These are phyloP conservation scores for Hordeum marinum DNA, from an alignment of 176 grass and related monocot genomes.

Conservation along the genomic window DNA sequence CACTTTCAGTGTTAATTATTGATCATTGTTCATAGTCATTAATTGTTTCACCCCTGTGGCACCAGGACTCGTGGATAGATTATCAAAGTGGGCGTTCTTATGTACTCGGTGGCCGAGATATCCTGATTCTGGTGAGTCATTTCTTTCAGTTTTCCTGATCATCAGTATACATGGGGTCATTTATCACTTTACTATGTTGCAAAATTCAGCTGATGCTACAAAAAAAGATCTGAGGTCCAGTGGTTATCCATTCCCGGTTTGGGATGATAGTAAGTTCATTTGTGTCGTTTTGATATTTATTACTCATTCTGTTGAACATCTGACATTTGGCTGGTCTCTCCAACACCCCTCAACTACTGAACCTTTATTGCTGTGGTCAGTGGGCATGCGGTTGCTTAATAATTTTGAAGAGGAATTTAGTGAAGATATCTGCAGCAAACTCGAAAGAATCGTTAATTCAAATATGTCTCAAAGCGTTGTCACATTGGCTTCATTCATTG, in stretches of 20 bases:
- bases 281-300: neutral
- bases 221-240: neutral
- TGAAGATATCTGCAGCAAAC: neutral
- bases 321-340: neutral
- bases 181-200: neutral
- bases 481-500: constrained; percentile 3
- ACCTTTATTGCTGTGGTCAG: neutral
- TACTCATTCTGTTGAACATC: neutral
- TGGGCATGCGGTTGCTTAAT: neutral
- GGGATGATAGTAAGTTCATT: neutral
- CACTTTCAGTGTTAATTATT: neutral
- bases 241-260: neutral
- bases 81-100: neutral
- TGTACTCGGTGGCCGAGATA: neutral
- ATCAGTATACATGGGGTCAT: neutral
- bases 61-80: neutral
- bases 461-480: neutral
- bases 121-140: neutral
- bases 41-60: neutral
- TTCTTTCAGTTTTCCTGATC: neutral
- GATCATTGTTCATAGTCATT: neutral
- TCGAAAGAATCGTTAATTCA: neutral
- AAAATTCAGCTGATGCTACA: neutral
- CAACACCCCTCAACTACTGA: neutral
- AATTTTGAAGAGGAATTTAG: neutral